These are phyloP conservation scores for Pachysandra terminalis DNA, from an alignment of 164 flowering plant species.

Conservation along the genomic window DNA sequence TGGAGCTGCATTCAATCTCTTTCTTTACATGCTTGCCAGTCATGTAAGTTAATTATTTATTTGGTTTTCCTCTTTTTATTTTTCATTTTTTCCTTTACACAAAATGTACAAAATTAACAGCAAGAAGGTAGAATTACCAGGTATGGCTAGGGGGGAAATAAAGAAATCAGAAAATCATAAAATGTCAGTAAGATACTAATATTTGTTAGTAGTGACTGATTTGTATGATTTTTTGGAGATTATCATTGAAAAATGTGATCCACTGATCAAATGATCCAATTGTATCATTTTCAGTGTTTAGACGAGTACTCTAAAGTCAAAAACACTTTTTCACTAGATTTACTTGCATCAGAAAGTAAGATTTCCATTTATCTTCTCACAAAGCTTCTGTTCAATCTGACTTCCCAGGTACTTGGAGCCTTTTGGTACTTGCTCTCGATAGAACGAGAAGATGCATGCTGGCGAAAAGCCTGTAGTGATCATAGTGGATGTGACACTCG, in stretches of 20 bases:
- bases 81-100: background rate
- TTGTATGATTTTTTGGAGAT: too few species aligned
- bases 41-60: conserved; percentile 69
- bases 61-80: background rate
- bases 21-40: conserved; percentile 97
- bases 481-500: conserved; percentile 13
- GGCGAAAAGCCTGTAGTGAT: conserved; percentile 62
- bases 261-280: too few species aligned
- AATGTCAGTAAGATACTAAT: too few species aligned
- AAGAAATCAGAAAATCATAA: too few species aligned
- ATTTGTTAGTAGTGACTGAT: too few species aligned
- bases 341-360: background rate
- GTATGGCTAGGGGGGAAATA: background rate
- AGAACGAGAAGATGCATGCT: conserved; percentile 79
- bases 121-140: too few species aligned
- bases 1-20: conserved; percentile 89
- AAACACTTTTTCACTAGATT: too few species aligned
- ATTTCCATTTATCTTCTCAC: background rate
- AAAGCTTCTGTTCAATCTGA: conserved; percentile 4
- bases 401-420: conserved; percentile 73
- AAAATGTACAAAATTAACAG: background rate
- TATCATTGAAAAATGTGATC: too few species aligned
- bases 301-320: background rate
- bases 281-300: too few species aligned
- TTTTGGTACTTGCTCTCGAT: conserved; percentile 89